Evolutionary conservation across 371 early-diverging fungal species (phyloP).

Genomic region (Parasitella parasitica): DNA sequence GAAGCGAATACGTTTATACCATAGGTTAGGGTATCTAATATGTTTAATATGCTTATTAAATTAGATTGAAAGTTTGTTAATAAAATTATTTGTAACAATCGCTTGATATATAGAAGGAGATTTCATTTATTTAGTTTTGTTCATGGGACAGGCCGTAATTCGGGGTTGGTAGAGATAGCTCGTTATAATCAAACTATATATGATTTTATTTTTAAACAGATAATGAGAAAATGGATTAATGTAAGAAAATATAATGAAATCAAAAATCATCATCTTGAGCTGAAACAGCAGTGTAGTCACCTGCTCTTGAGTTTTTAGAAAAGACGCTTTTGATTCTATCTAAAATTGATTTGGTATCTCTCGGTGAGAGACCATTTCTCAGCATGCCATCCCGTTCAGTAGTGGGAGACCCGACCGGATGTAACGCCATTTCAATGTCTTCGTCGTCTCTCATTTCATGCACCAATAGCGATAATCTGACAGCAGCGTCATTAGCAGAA

Average conservation of each 20-base stretch:
- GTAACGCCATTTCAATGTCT: slow-evolving; percentile 12
- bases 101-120: no score
- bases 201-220: not conserved
- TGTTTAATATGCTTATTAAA: no score
- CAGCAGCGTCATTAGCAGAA: not conserved
- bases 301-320: not conserved
- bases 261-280: not conserved
- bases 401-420: not conserved
- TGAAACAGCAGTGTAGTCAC: not conserved
- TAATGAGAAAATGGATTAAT: not conserved
- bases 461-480: not conserved
- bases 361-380: not conserved
- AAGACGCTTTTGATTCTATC: not conserved
- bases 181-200: not conserved
- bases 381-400: not conserved
- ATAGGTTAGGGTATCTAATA: no score
- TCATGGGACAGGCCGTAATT: no score
- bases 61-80: no score
- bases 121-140: no score
- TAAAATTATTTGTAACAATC: no score
- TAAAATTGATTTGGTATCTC: not conserved
- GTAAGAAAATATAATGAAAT: not conserved
- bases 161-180: no score
- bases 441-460: slow-evolving; percentile 10
- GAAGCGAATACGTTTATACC: no score